Evolutionary conservation across 169 alveolate species (phyloP).

Genomic region (Plasmodium vinckei): DNA sequence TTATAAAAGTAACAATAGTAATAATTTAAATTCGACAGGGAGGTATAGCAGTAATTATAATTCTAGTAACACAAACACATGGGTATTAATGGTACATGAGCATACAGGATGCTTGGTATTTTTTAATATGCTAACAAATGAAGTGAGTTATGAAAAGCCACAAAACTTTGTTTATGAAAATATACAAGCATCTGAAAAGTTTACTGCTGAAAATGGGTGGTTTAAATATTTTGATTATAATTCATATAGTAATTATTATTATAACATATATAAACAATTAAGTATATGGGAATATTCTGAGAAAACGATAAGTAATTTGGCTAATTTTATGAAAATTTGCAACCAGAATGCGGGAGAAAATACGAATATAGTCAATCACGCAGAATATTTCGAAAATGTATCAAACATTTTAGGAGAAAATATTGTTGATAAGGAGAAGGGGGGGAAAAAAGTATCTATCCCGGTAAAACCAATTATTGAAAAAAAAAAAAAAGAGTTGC

Average conservation of each 20-base stretch:
- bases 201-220: conserved; percentile 74
- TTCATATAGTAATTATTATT: conserved; percentile 47
- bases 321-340: conserved; percentile 18
- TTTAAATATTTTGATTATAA: conserved; percentile 68
- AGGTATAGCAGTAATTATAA: background rate
- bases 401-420: background rate
- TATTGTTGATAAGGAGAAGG: background rate
- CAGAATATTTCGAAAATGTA: no score
- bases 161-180: conserved; percentile 14
- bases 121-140: conserved; percentile 37
- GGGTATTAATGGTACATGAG: conserved; percentile 66
- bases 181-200: conserved; percentile 29
- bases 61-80: background rate
- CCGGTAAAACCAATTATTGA: background rate
- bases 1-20: background rate
- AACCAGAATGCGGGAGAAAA: conserved; percentile 7
- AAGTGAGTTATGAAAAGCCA: conserved; percentile 40
- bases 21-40: background rate
- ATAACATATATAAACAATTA: conserved; percentile 33
- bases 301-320: conserved; percentile 13
- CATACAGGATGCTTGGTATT: conserved; percentile 50
- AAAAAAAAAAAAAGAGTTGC: no score
- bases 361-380: background rate
- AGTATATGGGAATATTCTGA: conserved; percentile 70
- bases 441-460: background rate